These are phyloP conservation scores for Cyclostephanos tholiformis DNA, from an alignment of 108 stramenopile species.

Conservation along the genomic window DNA sequence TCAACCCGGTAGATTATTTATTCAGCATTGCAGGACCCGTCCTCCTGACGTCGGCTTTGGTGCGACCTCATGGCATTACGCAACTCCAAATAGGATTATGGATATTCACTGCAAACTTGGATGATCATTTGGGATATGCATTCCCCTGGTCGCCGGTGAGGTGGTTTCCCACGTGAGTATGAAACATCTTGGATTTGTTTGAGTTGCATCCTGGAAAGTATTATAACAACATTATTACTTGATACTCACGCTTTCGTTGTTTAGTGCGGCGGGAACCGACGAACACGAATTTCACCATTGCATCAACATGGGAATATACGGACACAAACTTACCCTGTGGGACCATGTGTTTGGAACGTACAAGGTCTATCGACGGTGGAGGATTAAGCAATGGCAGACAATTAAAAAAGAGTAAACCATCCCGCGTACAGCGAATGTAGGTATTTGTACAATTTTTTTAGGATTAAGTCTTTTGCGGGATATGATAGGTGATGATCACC, in stretches of 20 bases:
- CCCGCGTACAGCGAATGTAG: no score
- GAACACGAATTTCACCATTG: conserved; percentile 53
- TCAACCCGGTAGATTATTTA: conserved; percentile 43
- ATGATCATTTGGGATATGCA: conserved; percentile 51
- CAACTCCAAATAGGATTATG: conserved; percentile 48
- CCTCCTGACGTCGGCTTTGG: conserved; percentile 11
- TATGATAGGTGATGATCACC: not conserved
- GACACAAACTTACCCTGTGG: conserved; percentile 32
- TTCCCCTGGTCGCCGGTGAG: conserved; percentile 50
- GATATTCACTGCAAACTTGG: conserved; percentile 43
- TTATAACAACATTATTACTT: not conserved
- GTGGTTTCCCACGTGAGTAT: conserved; percentile 38
- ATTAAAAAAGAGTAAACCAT: no score
- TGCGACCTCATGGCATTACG: conserved; percentile 35
- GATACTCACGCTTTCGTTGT: not conserved
- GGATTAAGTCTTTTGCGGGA: not conserved
- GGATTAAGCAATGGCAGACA: conserved; percentile 12
- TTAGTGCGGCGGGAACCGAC: conserved; percentile 40
- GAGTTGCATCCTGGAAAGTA: not conserved
- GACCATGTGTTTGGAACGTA: conserved; percentile 43
- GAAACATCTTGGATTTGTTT: not conserved
- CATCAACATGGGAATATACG: conserved; percentile 44
- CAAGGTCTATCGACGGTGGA: conserved; percentile 32
- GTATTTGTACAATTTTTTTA: no score
- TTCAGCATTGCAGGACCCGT: conserved; percentile 31